phyloP scores from a whole-genome alignment of 2,329 filamentous ascomycete genomes.

The Rutstroemia sp. region DNA sequence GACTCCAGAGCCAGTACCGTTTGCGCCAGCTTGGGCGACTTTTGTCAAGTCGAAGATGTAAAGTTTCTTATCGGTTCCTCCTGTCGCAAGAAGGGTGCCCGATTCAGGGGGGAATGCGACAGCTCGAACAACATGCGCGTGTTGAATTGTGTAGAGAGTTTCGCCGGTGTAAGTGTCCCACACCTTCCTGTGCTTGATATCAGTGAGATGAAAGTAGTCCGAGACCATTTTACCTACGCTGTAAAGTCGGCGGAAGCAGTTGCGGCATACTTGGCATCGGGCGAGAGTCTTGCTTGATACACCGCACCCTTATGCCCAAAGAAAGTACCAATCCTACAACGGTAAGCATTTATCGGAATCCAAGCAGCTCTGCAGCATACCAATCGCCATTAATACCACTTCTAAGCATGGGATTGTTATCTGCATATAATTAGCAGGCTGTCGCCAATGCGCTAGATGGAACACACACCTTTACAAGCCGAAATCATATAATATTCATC shows the following conservation, averaged over 20 bases:
- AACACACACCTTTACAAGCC: constrained; percentile 54
- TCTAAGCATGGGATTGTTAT: constrained; percentile 97
- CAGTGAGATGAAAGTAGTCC: constrained; percentile 21
- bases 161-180: constrained; percentile 97
- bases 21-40: constrained; percentile 27
- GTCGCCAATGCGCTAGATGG: not conserved
- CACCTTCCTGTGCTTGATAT: constrained; percentile 60
- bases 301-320: constrained; percentile 97
- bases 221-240: constrained; percentile 49
- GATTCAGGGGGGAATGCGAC: constrained; percentile 81
- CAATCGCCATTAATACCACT: constrained; percentile 94
- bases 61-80: constrained; percentile 93
- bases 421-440: constrained; percentile 38
- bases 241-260: constrained; percentile 96
- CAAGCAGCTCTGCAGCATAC: constrained; percentile 36
- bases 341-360: constrained; percentile 15
- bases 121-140: constrained; percentile 91
- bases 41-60: constrained; percentile 80
- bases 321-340: constrained; percentile 79
- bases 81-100: constrained; percentile 81
- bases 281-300: constrained; percentile 88
- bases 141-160: constrained; percentile 76
- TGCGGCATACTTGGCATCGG: constrained; percentile 79
- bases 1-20: constrained; percentile 25
- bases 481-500: constrained; percentile 69